These are phyloP conservation scores for Lentinula boryana DNA, from an alignment of 768 basidiomycete species.

Conservation along the genomic window DNA sequence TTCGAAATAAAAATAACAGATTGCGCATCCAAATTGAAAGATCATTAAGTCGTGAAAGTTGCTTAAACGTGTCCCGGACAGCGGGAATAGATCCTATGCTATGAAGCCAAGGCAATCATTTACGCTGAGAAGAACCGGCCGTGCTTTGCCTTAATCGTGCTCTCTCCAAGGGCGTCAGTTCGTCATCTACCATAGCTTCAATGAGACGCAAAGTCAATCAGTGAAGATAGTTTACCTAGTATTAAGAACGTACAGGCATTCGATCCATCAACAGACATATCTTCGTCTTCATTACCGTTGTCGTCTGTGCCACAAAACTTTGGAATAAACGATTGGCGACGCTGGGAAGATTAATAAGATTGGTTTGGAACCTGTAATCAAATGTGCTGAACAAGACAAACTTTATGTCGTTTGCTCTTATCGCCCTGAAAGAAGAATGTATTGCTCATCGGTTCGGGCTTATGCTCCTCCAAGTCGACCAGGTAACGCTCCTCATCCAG, in stretches of 20 bases:
- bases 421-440: not conserved
- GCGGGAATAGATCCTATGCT: not conserved
- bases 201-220: slow-evolving; percentile 8
- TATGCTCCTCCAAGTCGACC: slow-evolving; percentile 55
- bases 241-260: slow-evolving; percentile 30
- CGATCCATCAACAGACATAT: slow-evolving; percentile 40
- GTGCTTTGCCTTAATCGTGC: slow-evolving; percentile 40
- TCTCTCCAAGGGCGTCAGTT: slow-evolving; percentile 63
- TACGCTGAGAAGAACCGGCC: not conserved
- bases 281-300: slow-evolving; percentile 24
- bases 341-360: slow-evolving; percentile 30
- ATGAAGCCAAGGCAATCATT: not conserved
- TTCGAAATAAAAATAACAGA: not conserved
- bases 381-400: slow-evolving; percentile 15
- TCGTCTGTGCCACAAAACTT: slow-evolving; percentile 31
- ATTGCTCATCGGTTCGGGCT: slow-evolving; percentile 42
- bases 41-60: not conserved
- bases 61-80: not conserved
- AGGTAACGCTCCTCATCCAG: slow-evolving; percentile 57
- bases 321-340: slow-evolving; percentile 70
- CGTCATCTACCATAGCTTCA: slow-evolving; percentile 43
- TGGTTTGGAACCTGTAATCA: slow-evolving; percentile 1
- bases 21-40: not conserved
- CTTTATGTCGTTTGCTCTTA: slow-evolving; percentile 39
- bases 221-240: slow-evolving; percentile 10